Base-by-base conservation (phyloP, 2,329 filamentous ascomycete genomes). In the Aspergillus nomiae region DNA sequence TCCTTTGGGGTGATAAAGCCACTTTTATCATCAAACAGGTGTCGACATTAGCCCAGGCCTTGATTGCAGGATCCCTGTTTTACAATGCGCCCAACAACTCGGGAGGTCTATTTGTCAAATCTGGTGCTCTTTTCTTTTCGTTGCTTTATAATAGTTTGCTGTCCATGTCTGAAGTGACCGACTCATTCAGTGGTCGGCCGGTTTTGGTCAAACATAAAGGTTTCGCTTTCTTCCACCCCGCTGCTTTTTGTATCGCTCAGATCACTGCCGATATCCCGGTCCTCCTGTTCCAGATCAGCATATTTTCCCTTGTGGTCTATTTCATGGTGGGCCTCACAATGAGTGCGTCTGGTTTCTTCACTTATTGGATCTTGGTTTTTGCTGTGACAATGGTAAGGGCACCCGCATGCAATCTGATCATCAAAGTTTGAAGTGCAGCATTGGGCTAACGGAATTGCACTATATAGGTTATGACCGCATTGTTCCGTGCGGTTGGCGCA, bases 61-160 rank as follows among this genome's bases (percentile, higher is more conserved):
- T 91, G 6, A 85, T 91, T 62, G 81, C 84, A 1, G 89, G 88
- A 8, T 90, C 88, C 0, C 80, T 91, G 4, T 91, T 91, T 76
- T 91, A 90, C 76, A 82, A 88, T 60, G 85, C 88, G 0, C 83
- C 87, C 0, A 63, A 77, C 28, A 86, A 84, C 56, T 86, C 87
- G 0, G 80, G 76, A 1, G 89, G 89, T 10, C 75, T 91, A 0
- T 91, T 91, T 72, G 71, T 85, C 68, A 90, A 90, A 68, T 82
- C 84, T 0, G 89, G 89, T 58, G 84, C 87, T 0, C 76, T 89
- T 5, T 91, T 91, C 80, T 84, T 90, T 57, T 80, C 88, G 0
- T 78, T 90, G 0, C 78, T 91, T 0, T 88, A 85, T 74, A 88
- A 90, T 70, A 80, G 82, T 61, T 76, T 91, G 9, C 71, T 90